phyloP scores from a whole-genome alignment of 257 asterid genomes.

The Ilex asprella region DNA sequence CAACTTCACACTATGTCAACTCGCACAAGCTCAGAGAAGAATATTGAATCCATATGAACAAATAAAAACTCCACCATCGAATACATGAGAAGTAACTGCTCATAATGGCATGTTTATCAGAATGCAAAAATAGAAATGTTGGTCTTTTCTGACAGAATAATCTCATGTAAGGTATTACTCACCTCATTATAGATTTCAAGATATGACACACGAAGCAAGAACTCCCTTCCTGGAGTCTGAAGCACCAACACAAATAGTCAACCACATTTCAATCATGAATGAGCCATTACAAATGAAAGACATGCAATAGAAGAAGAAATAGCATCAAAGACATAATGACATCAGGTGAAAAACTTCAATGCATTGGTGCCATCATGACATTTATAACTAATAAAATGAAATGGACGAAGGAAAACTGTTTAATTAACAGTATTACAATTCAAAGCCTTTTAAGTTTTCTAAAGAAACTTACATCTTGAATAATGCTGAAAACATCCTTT shows the following conservation, averaged over 20 bases:
- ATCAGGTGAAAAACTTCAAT: neutral
- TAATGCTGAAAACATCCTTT: conserved; percentile 96
- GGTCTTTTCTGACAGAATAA: too few relatives aligned
- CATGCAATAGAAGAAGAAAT: neutral
- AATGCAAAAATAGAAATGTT: neutral
- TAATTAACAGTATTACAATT: neutral
- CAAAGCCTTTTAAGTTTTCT: conserved; percentile 4
- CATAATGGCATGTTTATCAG: too few relatives aligned
- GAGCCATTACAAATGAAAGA: neutral
- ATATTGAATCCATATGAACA: neutral
- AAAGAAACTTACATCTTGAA: conserved; percentile 82
- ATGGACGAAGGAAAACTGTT: neutral
- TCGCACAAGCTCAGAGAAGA: too few relatives aligned
- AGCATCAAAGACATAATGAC: neutral
- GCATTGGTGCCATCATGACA: neutral
- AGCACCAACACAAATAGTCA: conserved; percentile 24
- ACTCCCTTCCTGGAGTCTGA: conserved; percentile 99
- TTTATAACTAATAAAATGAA: too few relatives aligned
- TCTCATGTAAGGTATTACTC: conserved; percentile 22
- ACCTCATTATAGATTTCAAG: conserved; percentile 99
- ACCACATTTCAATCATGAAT: neutral
- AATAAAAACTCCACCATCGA: too few relatives aligned
- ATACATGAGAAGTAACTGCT: too few relatives aligned
- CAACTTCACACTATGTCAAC: too few relatives aligned
- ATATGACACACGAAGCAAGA: conserved; percentile 94